A percentile compares a stretch with the other conserved stretches of the same genome.
Evolutionary conservation across 202 grass and related monocot genomes (phyloP).

Genomic region (Saccharum hybrid): DNA sequence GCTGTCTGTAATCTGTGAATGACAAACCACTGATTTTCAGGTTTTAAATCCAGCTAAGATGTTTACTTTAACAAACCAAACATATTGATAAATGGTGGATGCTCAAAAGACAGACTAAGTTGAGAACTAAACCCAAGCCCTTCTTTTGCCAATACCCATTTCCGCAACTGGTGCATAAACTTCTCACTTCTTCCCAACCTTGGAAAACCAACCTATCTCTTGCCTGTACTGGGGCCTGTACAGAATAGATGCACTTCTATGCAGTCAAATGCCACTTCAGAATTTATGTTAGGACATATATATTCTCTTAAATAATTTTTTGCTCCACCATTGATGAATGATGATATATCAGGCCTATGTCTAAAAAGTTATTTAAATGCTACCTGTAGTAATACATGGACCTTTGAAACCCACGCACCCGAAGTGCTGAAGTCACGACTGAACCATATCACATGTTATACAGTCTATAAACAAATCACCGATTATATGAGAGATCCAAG

Average conservation of each 20-base stretch:
- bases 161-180: conserved; percentile 10
- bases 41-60: background rate
- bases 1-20: background rate
- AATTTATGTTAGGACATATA: conserved; percentile 5
- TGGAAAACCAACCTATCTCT: background rate
- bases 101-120: background rate
- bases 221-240: background rate
- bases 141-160: background rate
- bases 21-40: background rate
- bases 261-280: background rate
- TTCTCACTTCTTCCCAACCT: conserved; percentile 4
- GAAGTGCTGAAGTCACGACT: background rate
- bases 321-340: background rate
- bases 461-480: background rate
- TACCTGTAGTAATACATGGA: background rate
- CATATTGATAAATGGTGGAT: background rate
- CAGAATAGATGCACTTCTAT: background rate
- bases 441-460: background rate
- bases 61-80: conserved; percentile 12
- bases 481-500: background rate
- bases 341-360: conserved; percentile 15
- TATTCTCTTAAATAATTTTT: background rate
- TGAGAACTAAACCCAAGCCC: background rate
- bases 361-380: background rate
- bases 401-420: background rate